phyloP scores from a whole-genome alignment of 2,329 filamentous ascomycete genomes.

The Pseudogymnoascus sp. region DNA sequence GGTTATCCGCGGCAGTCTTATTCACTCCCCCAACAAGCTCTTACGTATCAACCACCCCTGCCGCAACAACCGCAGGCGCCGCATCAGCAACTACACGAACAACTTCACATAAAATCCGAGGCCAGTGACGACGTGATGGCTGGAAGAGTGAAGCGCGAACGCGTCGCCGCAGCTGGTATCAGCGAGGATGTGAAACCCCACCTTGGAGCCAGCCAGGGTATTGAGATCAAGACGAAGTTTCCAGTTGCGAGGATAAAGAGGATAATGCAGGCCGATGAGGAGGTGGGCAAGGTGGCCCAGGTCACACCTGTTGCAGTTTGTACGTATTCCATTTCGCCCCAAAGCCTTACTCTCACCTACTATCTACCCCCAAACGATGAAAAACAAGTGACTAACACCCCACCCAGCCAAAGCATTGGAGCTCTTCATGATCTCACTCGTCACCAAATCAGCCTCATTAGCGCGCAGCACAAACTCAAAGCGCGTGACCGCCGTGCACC shows the following conservation, averaged over 20 bases:
- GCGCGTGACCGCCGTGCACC: slow-evolving; percentile 79
- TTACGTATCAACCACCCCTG: slow-evolving; percentile 7
- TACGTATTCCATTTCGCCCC: slow-evolving; percentile 32
- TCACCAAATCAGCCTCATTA: slow-evolving; percentile 78
- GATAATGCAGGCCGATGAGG: slow-evolving; percentile 98
- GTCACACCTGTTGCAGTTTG: slow-evolving; percentile 91
- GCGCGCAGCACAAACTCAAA: slow-evolving; percentile 78
- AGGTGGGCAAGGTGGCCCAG: slow-evolving; percentile 96
- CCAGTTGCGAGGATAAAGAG: slow-evolving; percentile 96
- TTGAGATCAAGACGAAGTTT: slow-evolving; percentile 89
- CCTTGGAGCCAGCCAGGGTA: slow-evolving; percentile 40
- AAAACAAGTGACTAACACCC: slow-evolving; percentile 5
- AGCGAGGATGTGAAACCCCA: neutral
- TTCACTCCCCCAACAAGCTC: slow-evolving; percentile 1
- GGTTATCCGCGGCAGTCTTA: neutral
- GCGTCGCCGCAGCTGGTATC: neutral
- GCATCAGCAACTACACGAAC: neutral
- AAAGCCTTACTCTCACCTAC: neutral
- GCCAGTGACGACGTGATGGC: neutral
- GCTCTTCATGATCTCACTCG: slow-evolving; percentile 93
- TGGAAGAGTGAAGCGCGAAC: neutral
- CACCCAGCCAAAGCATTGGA: slow-evolving; percentile 70
- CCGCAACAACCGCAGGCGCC: neutral
- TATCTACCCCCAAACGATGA: slow-evolving; percentile 2
- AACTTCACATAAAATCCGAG: slow-evolving; percentile 1